phyloP scores from a whole-genome alignment of 2,329 filamentous ascomycete species.

The Paraconiothyrium brasiliense region DNA sequence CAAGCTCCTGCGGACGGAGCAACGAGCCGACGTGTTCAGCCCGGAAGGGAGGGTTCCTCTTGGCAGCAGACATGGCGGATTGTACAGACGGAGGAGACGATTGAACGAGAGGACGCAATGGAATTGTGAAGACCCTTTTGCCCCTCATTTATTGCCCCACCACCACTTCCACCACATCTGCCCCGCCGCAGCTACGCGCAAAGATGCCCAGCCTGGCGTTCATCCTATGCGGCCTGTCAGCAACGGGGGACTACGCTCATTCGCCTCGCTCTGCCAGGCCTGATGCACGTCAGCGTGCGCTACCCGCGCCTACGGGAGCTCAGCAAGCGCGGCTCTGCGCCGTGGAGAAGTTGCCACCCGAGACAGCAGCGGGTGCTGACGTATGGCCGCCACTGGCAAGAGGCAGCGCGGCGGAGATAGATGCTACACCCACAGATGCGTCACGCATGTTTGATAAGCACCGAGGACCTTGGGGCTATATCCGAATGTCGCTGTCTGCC shows the following conservation, averaged over 20 bases:
- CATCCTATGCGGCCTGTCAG: conserved; percentile 3
- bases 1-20: conserved; percentile 70
- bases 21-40: conserved; percentile 78
- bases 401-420: conserved; percentile 9
- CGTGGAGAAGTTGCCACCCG: not conserved
- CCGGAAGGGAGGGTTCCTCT: conserved; percentile 68
- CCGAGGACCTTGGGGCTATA: conserved; percentile 2
- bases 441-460: conserved; percentile 11
- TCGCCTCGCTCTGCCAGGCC: not conserved
- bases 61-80: conserved; percentile 46
- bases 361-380: not conserved
- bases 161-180: conserved; percentile 9
- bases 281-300: conserved; percentile 7
- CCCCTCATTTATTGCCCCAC: conserved; percentile 30
- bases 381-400: not conserved
- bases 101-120: not conserved
- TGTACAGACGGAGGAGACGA: conserved; percentile 21
- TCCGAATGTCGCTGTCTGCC: conserved; percentile 4
- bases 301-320: not conserved
- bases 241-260: not conserved
- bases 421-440: not conserved
- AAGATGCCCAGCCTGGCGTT: not conserved
- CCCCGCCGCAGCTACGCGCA: conserved; percentile 5
- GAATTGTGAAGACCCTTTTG: conserved; percentile 14
- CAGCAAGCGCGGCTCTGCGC: conserved; percentile 6